phyloP scores from a whole-genome alignment of 176 grass and related monocot species.

The Typha latifolia region DNA sequence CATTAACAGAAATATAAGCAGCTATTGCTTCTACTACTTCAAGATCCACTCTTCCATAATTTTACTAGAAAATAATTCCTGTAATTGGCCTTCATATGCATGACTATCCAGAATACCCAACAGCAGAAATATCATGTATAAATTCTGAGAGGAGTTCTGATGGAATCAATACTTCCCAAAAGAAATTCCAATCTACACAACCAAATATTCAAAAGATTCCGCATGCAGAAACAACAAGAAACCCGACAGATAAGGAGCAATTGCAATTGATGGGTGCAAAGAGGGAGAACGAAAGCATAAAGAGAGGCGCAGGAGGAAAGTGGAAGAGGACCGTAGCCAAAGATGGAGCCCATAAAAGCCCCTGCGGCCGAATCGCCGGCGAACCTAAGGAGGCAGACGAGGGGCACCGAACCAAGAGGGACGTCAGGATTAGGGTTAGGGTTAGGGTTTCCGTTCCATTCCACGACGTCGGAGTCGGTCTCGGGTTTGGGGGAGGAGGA shows the following conservation, averaged over 20 bases:
- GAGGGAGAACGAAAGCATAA: background rate
- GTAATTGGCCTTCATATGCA: too few species aligned
- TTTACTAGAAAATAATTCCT: too few species aligned
- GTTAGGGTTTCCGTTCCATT: background rate
- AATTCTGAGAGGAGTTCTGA: too few species aligned
- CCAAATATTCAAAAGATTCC: too few species aligned
- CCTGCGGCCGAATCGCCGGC: constrained; percentile 65
- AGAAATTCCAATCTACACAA: too few species aligned
- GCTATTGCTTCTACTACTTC: too few species aligned
- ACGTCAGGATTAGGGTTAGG: background rate
- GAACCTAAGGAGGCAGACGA: constrained; percentile 64
- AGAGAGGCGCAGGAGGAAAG: background rate
- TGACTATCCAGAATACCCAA: too few species aligned
- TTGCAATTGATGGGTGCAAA: background rate
- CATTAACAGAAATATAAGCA: too few species aligned
- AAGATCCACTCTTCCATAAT: too few species aligned
- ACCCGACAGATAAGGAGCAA: background rate
- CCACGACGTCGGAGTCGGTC: constrained; percentile 33
- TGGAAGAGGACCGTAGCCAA: constrained; percentile 54
- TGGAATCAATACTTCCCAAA: too few species aligned
- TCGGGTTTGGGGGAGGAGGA: constrained; percentile 38
- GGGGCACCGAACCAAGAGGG: constrained; percentile 15
- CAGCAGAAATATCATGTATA: too few species aligned
- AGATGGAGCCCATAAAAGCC: constrained; percentile 64
- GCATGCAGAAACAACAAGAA: too few species aligned